Conservation (phyloP, 371 early-diverging fungal genomes). For the Coemansia sp. region DNA sequence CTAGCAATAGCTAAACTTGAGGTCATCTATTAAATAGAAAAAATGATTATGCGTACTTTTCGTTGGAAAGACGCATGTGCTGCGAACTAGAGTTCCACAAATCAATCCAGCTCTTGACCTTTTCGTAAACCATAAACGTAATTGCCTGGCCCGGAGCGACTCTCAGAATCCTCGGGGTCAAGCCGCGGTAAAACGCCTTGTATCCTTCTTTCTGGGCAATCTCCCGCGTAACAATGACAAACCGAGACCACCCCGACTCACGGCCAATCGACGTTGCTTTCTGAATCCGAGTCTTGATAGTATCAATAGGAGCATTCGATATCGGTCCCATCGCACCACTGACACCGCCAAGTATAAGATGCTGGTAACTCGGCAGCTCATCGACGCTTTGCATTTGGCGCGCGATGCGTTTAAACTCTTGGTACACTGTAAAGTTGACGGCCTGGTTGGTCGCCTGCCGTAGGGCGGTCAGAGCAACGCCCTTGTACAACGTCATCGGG, state of each 20-base stretch:
- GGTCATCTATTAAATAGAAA: background rate
- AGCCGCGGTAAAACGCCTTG: conserved; percentile 92
- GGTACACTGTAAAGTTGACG: conserved; percentile 97
- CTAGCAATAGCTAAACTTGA: background rate
- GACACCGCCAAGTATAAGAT: conserved; percentile 85
- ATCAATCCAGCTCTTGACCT: conserved; percentile 71
- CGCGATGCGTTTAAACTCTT: conserved; percentile 77
- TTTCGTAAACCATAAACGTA: conserved; percentile 87
- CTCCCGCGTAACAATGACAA: conserved; percentile 68
- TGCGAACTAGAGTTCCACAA: conserved; percentile 29
- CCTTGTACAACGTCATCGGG: conserved; percentile 87
- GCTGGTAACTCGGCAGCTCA: conserved; percentile 91
- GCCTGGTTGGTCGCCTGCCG: conserved; percentile 98
- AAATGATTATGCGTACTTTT: conserved; percentile 27
- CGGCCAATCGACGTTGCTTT: conserved; percentile 65
- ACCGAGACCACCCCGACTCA: conserved; percentile 80
- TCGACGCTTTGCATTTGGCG: conserved; percentile 69
- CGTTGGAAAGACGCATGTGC: conserved; percentile 18
- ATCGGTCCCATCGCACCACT: conserved; percentile 97
- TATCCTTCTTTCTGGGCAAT: conserved; percentile 89
- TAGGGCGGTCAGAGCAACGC: conserved; percentile 90
- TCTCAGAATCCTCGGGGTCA: conserved; percentile 91
- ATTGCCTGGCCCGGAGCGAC: conserved; percentile 86
- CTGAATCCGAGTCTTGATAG: conserved; percentile 97
- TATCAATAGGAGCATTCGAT: conserved; percentile 96